Base-by-base conservation (phyloP, 805 yeast genomes). In the Lipomyces mesembrius region DNA sequence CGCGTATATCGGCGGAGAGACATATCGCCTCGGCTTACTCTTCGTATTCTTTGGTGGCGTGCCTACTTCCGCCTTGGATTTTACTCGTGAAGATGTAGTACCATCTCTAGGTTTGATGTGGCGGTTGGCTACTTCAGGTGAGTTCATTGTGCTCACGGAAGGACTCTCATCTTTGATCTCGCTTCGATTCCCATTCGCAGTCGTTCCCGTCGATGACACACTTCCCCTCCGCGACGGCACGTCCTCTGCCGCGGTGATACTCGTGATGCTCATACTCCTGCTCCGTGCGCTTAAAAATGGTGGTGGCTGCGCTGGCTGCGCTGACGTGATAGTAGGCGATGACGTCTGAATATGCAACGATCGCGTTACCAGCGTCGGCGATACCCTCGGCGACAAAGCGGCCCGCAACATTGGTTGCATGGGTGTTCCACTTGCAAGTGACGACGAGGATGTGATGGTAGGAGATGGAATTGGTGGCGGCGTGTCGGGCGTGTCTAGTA, bases 1-100 rank as follows among this genome's bases (percentile, higher is more conserved):
- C 0, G 96, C 96, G 94, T 95, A 91, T 7, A 86, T 81, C 5
- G 97, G 96, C 9, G 89, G 90, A 55, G 80, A 81, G n/a, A 77
- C 76, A 75, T 89, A 89, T 71, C 89, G 79, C 66, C 77, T 83
- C 1, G 94, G 93, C 76, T 88, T 88, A 1, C 71, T 65, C 9
- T 37, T 43, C 49, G 73, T 66, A 35, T 73, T 72, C 60, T 49
- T 53, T 59, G 39, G 34, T 46, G 20, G 5, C 27, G 25, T 49
- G 12, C n/a, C 20, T 20, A 11, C 25, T 25, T 9, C 34, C n/a
- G 7, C 12, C 49, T 49, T 34, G 2, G 55, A 22, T 25, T 17
- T 27, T 35, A 7, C 11, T n/a, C 34, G n/a, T 20, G 62, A 32
- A 22, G 25, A 7, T n/a, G 49, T n/a, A n/a, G 49, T 11, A 43